These are phyloP conservation scores for Exserohilum rostratum DNA, from an alignment of 2,329 filamentous ascomycete genomes.

Conservation along the genomic window DNA sequence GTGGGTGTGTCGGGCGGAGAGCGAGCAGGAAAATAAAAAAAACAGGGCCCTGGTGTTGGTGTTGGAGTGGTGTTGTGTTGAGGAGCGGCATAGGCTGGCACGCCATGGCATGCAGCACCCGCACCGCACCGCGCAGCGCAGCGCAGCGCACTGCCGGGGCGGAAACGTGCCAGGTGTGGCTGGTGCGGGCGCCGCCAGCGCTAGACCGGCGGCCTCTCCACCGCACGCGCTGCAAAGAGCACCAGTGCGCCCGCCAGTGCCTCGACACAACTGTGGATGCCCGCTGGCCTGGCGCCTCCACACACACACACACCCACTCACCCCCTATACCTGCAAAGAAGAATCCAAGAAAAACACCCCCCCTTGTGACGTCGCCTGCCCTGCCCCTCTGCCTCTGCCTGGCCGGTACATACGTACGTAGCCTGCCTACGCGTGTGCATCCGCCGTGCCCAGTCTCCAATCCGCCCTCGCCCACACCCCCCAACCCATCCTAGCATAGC, in stretches of 20 bases:
- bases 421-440: conserved; percentile 6
- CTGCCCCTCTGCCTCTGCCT: neutral
- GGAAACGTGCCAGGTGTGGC: conserved; percentile 18
- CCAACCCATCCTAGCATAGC: conserved; percentile 18
- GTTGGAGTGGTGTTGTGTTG: neutral
- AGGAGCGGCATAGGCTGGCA: neutral
- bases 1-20: neutral
- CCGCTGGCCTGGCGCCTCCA: conserved; percentile 2
- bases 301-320: conserved; percentile 5
- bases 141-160: no score
- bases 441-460: conserved; percentile 2
- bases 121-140: no score
- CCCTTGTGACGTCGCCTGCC: conserved; percentile 7
- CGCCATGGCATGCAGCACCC: no score
- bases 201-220: conserved; percentile 12
- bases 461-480: conserved; percentile 2
- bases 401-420: no score
- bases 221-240: conserved; percentile 10
- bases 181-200: conserved; percentile 8
- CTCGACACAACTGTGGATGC: conserved; percentile 5
- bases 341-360: neutral
- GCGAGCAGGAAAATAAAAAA: no score
- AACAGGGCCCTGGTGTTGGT: neutral
- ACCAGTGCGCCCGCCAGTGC: conserved; percentile 19
- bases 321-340: neutral